Evolutionary conservation across 345 rosid genomes (phyloP).

Genomic region (Salix arbutifolia): DNA sequence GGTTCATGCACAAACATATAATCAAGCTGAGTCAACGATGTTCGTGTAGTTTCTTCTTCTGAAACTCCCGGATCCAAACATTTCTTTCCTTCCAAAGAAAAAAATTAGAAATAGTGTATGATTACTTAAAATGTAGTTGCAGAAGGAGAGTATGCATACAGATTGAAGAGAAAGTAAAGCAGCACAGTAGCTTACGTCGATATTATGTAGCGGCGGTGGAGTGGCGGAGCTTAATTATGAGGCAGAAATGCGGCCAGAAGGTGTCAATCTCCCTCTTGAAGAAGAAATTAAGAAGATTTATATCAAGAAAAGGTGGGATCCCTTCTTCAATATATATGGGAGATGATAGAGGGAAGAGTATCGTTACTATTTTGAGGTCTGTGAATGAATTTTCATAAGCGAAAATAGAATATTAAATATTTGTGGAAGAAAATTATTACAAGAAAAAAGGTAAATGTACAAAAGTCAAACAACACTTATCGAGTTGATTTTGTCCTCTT

Average conservation of each 20-base stretch:
- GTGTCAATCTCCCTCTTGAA: slow-evolving; percentile 1
- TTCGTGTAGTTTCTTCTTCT: too few relatives aligned
- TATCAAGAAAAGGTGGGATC: neutral
- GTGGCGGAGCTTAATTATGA: slow-evolving; percentile 1
- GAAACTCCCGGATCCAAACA: too few relatives aligned
- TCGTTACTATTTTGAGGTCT: neutral
- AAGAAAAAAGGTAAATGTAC: slow-evolving; percentile 1
- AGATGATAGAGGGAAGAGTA: slow-evolving; percentile 3
- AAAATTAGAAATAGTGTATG: neutral
- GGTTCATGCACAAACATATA: neutral
- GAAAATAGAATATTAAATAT: slow-evolving; percentile 19
- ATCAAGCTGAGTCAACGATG: neutral
- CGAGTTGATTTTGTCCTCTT: neutral
- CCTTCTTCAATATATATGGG: slow-evolving; percentile 3
- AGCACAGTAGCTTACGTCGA: neutral
- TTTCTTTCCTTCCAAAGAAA: neutral
- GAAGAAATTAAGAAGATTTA: neutral
- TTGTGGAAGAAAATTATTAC: slow-evolving; percentile 22
- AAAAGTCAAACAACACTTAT: slow-evolving; percentile 20
- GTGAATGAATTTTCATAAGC: neutral
- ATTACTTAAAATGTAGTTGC: neutral
- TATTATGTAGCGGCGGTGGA: neutral
- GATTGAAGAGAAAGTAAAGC: neutral
- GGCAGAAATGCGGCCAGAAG: slow-evolving; percentile 6
- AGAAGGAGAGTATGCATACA: neutral